phyloP scores from a whole-genome alignment of 768 basidiomycete species.

The Macrolepiota albuminosa region DNA sequence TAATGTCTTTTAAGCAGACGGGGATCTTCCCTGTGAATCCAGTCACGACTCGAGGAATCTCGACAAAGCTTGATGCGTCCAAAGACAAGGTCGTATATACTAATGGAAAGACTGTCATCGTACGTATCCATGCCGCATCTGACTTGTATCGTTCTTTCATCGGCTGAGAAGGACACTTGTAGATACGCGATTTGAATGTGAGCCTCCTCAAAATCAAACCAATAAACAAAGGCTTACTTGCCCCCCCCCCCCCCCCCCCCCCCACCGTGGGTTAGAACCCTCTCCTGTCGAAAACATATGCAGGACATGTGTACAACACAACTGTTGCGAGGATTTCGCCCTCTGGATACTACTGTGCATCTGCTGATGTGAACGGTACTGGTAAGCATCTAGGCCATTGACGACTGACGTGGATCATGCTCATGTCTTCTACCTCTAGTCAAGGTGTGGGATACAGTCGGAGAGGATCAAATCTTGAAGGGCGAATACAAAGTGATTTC shows the following conservation, averaged over 20 bases:
- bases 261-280: slow-evolving; percentile 49
- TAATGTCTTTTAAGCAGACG: slow-evolving; percentile 46
- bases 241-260: too few species aligned
- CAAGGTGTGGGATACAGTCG: slow-evolving; percentile 89
- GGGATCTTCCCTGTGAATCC: slow-evolving; percentile 67
- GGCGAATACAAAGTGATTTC: slow-evolving; percentile 73
- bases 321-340: slow-evolving; percentile 92
- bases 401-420: background rate
- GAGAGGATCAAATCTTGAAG: slow-evolving; percentile 79
- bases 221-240: background rate
- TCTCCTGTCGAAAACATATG: slow-evolving; percentile 56
- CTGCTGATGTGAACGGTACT: slow-evolving; percentile 76
- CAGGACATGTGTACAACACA: slow-evolving; percentile 77
- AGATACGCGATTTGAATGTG: slow-evolving; percentile 86
- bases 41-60: slow-evolving; percentile 56
- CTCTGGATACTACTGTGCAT: slow-evolving; percentile 93
- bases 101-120: slow-evolving; percentile 81
- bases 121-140: slow-evolving; percentile 34
- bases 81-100: slow-evolving; percentile 85
- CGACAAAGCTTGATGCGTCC: slow-evolving; percentile 67
- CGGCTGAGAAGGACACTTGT: background rate
- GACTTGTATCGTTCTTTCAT: background rate
- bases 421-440: slow-evolving; percentile 36
- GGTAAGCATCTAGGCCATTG: slow-evolving; percentile 38
- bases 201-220: slow-evolving; percentile 15